These are phyloP conservation scores for Sporothrix protearum DNA, from an alignment of 2,329 filamentous ascomycete species.

Conservation along the genomic window DNA sequence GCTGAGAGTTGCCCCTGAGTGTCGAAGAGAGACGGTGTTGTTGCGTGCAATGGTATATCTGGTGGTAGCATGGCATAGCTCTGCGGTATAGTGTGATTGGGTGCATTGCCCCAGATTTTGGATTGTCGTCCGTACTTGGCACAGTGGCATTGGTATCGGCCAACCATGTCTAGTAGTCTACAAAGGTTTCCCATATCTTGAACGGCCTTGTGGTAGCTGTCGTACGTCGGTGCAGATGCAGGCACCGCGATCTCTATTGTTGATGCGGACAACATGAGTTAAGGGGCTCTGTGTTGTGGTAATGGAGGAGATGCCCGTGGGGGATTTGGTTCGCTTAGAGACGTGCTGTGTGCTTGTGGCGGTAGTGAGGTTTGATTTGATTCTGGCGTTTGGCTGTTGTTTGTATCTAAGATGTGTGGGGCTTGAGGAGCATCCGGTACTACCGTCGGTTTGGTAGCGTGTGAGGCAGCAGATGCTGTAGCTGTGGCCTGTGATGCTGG, in stretches of 20 bases:
- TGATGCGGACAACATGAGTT: background rate
- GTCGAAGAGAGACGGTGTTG: background rate
- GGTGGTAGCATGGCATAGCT: background rate
- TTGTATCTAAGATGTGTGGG: background rate
- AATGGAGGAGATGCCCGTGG: background rate
- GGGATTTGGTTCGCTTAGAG: background rate
- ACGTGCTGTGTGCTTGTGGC: too few species aligned
- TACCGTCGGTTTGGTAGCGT: background rate
- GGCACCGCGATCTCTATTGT: background rate
- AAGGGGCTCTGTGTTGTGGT: background rate
- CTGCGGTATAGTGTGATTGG: background rate
- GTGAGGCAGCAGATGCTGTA: background rate
- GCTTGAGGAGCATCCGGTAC: background rate
- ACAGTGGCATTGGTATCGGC: background rate
- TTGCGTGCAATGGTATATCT: background rate
- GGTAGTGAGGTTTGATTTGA: background rate
- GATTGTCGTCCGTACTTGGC: background rate
- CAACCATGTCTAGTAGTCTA: background rate
- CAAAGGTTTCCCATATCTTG: background rate
- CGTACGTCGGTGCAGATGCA: background rate
- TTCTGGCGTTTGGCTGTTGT: background rate
- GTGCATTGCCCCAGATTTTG: background rate
- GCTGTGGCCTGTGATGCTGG: background rate
- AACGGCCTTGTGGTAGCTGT: background rate
- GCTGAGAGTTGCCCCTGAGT: background rate